Conservation (phyloP, 2,329 filamentous ascomycete genomes). For the Fusarium poae region DNA sequence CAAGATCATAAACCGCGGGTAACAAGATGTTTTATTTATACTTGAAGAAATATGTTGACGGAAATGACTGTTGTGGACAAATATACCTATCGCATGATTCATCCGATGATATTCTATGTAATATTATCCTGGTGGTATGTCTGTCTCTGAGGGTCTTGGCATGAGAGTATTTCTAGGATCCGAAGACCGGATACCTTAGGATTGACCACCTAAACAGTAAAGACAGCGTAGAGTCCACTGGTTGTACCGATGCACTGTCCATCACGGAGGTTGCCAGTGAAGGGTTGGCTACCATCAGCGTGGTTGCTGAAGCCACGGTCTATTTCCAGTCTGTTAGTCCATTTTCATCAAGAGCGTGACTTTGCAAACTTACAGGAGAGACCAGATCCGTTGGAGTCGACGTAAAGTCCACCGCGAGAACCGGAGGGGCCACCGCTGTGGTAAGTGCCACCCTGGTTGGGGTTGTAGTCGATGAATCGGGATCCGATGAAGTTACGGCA, state of each 20-base stretch:
- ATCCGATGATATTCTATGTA: background rate
- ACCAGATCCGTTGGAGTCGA: conserved; percentile 3
- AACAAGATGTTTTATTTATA: background rate
- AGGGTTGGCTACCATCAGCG: background rate
- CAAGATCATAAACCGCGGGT: too few relatives aligned
- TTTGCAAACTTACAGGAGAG: background rate
- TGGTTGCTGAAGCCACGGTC: conserved; percentile 7
- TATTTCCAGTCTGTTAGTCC: rapidly evolving
- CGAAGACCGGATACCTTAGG: too few relatives aligned
- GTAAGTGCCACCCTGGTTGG: conserved; percentile 9
- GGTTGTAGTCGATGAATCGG: conserved; percentile 12
- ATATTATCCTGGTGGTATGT: background rate
- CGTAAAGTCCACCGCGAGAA: conserved; percentile 11
- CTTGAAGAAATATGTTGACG: background rate
- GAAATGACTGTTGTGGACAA: background rate
- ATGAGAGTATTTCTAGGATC: background rate
- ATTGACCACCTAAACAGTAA: background rate
- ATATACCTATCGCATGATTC: background rate
- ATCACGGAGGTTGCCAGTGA: conserved; percentile 9
- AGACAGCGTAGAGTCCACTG: conserved; percentile 6
- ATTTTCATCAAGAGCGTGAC: rapidly evolving
- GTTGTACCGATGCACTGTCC: conserved; percentile 12
- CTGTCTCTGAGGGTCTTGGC: background rate
- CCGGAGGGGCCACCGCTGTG: conserved; percentile 3
- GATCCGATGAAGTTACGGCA: conserved; percentile 20